Conservation (phyloP, 257 asterid genomes). For the Plantago elongata region DNA sequence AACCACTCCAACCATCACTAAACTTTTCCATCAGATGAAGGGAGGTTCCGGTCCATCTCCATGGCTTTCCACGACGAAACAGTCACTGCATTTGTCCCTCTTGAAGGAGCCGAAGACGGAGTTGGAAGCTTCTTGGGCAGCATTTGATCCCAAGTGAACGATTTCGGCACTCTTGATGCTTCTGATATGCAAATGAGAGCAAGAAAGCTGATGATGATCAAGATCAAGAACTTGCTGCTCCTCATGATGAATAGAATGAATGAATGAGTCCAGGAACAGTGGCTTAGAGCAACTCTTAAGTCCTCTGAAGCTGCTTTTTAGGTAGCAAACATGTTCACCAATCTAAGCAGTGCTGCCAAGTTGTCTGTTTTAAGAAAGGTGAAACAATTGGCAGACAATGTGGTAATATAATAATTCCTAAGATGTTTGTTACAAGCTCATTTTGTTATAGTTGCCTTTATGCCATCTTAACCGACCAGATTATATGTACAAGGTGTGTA, state of each 20-base stretch:
- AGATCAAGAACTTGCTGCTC: conserved; percentile 29
- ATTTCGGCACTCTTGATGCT: conserved; percentile 61
- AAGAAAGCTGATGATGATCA: conserved; percentile 38
- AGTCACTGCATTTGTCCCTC: conserved; percentile 57
- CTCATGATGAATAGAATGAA: conserved; percentile 29
- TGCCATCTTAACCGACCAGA: conserved; percentile 27
- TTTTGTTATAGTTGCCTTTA: conserved; percentile 27
- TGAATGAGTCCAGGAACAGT: conserved; percentile 15
- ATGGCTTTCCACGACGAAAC: conserved; percentile 24
- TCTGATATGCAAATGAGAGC: conserved; percentile 54
- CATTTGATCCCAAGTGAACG: conserved; percentile 68
- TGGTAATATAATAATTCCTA: conserved; percentile 32
- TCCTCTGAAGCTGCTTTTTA: conserved; percentile 26
- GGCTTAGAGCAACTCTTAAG: conserved; percentile 20
- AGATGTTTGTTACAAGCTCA: conserved; percentile 21
- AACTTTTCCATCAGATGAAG: conserved; percentile 52
- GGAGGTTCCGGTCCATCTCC: conserved; percentile 37
- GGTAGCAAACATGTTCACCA: conserved; percentile 45
- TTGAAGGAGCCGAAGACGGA: conserved; percentile 82
- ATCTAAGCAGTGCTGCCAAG: conserved; percentile 42
- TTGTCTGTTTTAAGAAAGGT: conserved; percentile 63
- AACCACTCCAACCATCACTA: conserved; percentile 22
- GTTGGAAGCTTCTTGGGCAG: conserved; percentile 81
- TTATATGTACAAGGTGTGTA: conserved; percentile 8
- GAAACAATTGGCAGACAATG: conserved; percentile 74